Base-by-base conservation (phyloP, 345 rosid species). In the Bretschneidera sinensis region DNA sequence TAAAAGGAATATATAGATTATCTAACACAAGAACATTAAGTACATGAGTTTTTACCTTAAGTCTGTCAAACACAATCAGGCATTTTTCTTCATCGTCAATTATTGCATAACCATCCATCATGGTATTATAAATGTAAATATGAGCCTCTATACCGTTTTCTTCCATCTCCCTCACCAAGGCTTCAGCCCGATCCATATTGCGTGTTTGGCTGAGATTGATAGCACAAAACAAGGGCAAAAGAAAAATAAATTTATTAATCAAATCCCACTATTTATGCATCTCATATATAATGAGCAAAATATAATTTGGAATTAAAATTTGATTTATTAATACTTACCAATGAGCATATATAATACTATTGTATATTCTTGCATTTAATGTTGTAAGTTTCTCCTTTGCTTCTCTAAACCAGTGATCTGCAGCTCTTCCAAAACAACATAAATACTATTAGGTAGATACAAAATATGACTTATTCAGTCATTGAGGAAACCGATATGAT, bases 91-190 rank as follows among this genome's bases (percentile, higher is more conserved):
- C 99, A 71, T 85, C 77, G 45, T 81, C 78, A 68, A 86, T 74
- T 80, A 79, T 87, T 31, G 95, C 84, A 67, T 94, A 94, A 21
- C 99, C 99, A 70, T 90, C 92, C 95, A 94, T 94, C 99, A 94
- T 87, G n/a, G 90, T 87, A 62, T 94, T 95, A 71, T 94, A 94
- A 55, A 90, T 81, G 57, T 84, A 89, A 60, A 90, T 80, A 25
- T 95, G 94, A 71, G 99, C 97, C 62, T 90, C 97, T 33, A 90
- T 87, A 55, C 97, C 99, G 71, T 94, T 95, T 76, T 87, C 97
- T 73, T 94, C 97, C 97, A 89, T 87, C 76, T 89, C 90, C 64
- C 91, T 87, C 49, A 87, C 97, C 67, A 94, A 76, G 61, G 75
- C 88, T 79, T 94, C 95, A 47, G 96, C 97, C 63, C 74, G 71